Evolutionary conservation across 257 asterid genomes (phyloP).

Genomic region (Henckelia pumila): DNA sequence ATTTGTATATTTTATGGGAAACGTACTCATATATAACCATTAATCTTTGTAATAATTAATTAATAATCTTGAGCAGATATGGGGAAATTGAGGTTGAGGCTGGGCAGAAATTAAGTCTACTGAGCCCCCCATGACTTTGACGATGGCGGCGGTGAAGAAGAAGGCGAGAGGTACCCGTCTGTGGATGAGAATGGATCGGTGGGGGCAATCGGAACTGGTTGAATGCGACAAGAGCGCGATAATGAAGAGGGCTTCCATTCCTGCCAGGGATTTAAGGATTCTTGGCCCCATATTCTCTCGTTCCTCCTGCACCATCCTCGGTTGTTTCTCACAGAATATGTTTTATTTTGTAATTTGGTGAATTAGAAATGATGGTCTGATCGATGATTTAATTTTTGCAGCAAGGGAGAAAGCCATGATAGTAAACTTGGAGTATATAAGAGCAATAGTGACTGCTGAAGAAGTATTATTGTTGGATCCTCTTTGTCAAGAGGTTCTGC

Average conservation of each 20-base stretch:
- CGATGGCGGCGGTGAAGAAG: constrained; percentile 64
- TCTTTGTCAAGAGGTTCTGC: constrained; percentile 90
- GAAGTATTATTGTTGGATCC: constrained; percentile 94
- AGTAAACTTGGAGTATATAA: constrained; percentile 84
- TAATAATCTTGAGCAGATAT: too few relatives aligned
- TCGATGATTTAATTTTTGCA: too few relatives aligned
- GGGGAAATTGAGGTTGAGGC: too few relatives aligned
- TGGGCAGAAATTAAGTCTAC: too few relatives aligned
- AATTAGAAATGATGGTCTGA: too few relatives aligned
- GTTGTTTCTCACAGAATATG: too few relatives aligned
- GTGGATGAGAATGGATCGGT: constrained; percentile 93
- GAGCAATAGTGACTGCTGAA: constrained; percentile 93
- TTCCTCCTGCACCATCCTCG: constrained; percentile 89
- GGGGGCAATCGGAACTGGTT: constrained; percentile 81
- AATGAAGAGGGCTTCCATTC: constrained; percentile 73
- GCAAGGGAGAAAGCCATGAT: constrained; percentile 99
- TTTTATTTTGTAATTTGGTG: too few relatives aligned
- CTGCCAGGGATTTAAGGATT: constrained; percentile 90
- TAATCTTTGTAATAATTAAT: too few relatives aligned
- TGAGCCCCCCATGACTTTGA: too few relatives aligned
- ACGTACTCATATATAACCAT: too few relatives aligned
- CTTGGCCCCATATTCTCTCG: constrained; percentile 93
- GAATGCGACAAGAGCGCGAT: constrained; percentile 83
- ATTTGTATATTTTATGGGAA: too few relatives aligned
- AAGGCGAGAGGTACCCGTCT: constrained; percentile 67